Evolutionary conservation across 805 yeast genomes (phyloP).

Genomic region (Nakazawaea wickerhamii): DNA sequence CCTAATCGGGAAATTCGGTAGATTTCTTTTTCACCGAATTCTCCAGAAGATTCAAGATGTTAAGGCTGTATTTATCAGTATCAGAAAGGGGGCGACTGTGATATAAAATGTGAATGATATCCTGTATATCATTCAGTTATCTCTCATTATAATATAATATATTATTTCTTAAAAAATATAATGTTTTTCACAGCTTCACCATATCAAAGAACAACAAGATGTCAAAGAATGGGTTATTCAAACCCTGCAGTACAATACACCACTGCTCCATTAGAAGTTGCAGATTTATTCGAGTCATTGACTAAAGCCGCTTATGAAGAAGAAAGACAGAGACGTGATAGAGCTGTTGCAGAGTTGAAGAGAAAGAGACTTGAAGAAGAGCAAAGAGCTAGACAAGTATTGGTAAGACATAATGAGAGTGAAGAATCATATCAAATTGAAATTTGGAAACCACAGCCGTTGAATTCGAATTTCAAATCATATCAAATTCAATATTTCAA

Average conservation of each 20-base stretch:
- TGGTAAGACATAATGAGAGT: conserved; percentile 4
- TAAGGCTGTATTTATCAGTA: not conserved
- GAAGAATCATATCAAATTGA: conserved; percentile 8
- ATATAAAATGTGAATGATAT: conserved; percentile 4
- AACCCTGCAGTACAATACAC: not conserved
- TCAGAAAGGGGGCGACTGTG: not conserved
- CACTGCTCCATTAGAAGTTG: not conserved
- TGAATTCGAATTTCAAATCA: conserved; percentile 8
- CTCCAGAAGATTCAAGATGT: conserved; percentile 7
- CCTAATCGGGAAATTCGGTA: conserved; percentile 1
- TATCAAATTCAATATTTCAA: conserved; percentile 12
- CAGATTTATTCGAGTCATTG: conserved; percentile 9
- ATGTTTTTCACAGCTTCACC: conserved; percentile 1
- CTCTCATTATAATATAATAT: no score
- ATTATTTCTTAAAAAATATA: not conserved
- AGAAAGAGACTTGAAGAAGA: conserved; percentile 5
- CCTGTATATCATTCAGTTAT: no score
- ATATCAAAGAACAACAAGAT: not conserved
- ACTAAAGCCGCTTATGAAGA: conserved; percentile 7
- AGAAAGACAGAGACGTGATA: conserved; percentile 5
- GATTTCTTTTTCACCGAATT: conserved; percentile 2
- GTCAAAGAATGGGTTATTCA: conserved; percentile 5
- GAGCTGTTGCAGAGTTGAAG: conserved; percentile 6
- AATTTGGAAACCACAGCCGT: conserved; percentile 1
- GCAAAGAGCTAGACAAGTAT: not conserved